These are phyloP conservation scores for Suhomyces taliae DNA, from an alignment of 1,139 yeast genomes.

Conservation along the genomic window DNA sequence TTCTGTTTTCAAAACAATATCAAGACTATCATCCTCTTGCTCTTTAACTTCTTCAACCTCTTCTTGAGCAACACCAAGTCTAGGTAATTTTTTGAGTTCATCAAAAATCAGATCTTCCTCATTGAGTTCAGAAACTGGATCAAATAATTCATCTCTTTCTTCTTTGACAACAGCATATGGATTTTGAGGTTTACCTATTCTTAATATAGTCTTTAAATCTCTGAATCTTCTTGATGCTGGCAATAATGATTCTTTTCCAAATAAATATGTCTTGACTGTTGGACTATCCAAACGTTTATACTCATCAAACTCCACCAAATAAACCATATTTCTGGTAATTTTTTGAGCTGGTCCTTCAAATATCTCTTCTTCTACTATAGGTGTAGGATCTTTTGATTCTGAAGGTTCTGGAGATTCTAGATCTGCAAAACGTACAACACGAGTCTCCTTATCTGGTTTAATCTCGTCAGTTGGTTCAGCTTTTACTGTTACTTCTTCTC, in stretches of 20 bases:
- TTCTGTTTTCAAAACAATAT: constrained; percentile 55
- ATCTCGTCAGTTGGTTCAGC: background rate
- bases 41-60: constrained; percentile 45
- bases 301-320: constrained; percentile 48
- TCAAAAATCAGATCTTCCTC: constrained; percentile 48
- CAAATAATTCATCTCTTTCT: constrained; percentile 38
- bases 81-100: constrained; percentile 57
- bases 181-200: constrained; percentile 46
- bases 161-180: constrained; percentile 41
- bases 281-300: constrained; percentile 17
- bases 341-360: constrained; percentile 69
- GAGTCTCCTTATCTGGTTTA: background rate
- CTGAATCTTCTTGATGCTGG: constrained; percentile 55
- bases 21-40: constrained; percentile 40
- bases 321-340: constrained; percentile 51
- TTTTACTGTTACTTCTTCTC: background rate
- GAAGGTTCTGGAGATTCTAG: constrained; percentile 6
- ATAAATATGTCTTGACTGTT: constrained; percentile 44
- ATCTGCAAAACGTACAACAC: constrained; percentile 30
- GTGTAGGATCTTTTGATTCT: constrained; percentile 3
- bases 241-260: constrained; percentile 60
- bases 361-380: constrained; percentile 15
- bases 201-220: constrained; percentile 54
- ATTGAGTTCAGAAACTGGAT: constrained; percentile 33
- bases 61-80: constrained; percentile 61